These are phyloP conservation scores for Parascedosporium putredinis DNA, from an alignment of 2,329 filamentous ascomycete genomes.

Conservation along the genomic window DNA sequence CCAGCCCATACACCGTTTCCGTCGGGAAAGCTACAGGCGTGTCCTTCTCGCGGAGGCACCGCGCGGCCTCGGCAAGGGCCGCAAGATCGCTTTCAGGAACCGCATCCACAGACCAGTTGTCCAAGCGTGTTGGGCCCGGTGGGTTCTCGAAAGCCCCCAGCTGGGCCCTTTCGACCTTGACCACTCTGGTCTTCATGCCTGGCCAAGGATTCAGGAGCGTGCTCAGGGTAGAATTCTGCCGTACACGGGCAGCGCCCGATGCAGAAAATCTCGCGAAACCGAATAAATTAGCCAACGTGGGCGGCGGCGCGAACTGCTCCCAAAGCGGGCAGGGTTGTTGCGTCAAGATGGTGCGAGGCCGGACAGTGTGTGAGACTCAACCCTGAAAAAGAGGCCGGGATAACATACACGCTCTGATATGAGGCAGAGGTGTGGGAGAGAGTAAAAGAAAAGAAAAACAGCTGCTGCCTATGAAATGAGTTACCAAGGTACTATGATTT, in stretches of 20 bases:
- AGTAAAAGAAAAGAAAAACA: too few species aligned
- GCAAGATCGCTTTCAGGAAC: conserved; percentile 21
- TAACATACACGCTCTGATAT: too few species aligned
- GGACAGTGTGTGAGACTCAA: too few species aligned
- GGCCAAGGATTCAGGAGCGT: not conserved
- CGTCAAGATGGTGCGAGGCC: too few species aligned
- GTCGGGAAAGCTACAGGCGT: conserved; percentile 90
- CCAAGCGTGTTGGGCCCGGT: conserved; percentile 22
- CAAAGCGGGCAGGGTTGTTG: not conserved
- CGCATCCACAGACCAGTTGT: conserved; percentile 30
- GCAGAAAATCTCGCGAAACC: not conserved
- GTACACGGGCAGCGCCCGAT: conserved; percentile 5
- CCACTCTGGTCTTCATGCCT: conserved; percentile 30
- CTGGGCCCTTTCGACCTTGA: conserved; percentile 21
- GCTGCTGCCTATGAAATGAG: too few species aligned
- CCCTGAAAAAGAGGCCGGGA: too few species aligned
- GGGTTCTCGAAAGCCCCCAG: conserved; percentile 24
- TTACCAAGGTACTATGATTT: too few species aligned
- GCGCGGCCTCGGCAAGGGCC: conserved; percentile 53
- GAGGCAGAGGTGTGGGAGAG: too few species aligned
- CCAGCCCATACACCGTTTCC: conserved; percentile 93
- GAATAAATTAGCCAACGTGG: conserved; percentile 4
- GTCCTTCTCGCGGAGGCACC: conserved; percentile 52
- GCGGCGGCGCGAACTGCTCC: not conserved
- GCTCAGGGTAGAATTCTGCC: not conserved